Base-by-base conservation (phyloP, 2,329 filamentous ascomycete genomes). In the Lachnellula subtilissima region DNA sequence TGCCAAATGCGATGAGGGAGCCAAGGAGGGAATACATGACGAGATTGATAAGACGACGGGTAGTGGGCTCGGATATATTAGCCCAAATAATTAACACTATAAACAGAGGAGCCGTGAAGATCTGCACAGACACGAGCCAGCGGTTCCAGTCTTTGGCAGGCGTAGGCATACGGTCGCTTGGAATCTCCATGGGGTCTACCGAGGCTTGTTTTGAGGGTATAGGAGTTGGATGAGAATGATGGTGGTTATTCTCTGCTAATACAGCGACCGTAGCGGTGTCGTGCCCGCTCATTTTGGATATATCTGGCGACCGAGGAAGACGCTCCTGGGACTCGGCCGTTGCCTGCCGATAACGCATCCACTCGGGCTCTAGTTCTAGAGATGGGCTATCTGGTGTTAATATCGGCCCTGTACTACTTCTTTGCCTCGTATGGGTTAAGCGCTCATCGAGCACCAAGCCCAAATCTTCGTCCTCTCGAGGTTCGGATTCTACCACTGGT, bases 71-170 rank as follows among this genome's bases (percentile, higher is more conserved):
- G 40, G 72, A 69, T 53, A 80, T 77, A 64, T 89, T 89, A 23
- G 82, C 85, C 85, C 86, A 96, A 19, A 91, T 71, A 32, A 96
- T 84, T 17, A 91, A 70, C 1, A 89, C 81, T 46, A 92, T 83
- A 71, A 97, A 96, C 22, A 94, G 72, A 0, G 94, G 94, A 0
- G 92, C 91, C 0, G 88, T 89, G 69, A 97, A 91, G 49, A 94
- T 79, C 67, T 99, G 95, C 9, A 94, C 72, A 12, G 86, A 83
- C 12, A 96, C 82, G 3, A 99, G 82, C 93, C 94, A 99, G 52
- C 91, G 83, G 66, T 92, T 96, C 92, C 94, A 97, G 32, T 85
- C 68, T 50, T 55, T 48, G 19, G 56, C 43, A 36, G 61, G 56
- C 14, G 15, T 15, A n/a, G 23, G 52, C 36, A 54, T 15, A 12